phyloP scores from a whole-genome alignment of 2,329 filamentous ascomycete genomes.

The Aureobasidium musti region DNA sequence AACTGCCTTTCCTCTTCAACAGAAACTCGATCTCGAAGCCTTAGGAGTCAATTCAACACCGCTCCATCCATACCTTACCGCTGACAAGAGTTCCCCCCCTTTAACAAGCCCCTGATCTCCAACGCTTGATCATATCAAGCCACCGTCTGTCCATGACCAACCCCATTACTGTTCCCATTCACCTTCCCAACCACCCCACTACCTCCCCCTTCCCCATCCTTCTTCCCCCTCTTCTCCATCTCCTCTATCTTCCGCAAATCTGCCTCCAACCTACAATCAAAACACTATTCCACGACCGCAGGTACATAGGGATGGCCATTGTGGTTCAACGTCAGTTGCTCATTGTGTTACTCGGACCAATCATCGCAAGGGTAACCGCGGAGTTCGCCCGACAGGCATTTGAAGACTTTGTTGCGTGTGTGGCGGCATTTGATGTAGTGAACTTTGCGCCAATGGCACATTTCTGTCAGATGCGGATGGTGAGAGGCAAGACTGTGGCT shows the following conservation, averaged over 20 bases:
- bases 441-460: not conserved
- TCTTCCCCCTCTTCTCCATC: not conserved
- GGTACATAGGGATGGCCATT: not conserved
- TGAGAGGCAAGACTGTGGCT: too few species aligned
- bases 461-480: not conserved
- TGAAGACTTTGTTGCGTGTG: not conserved
- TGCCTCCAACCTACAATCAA: not conserved
- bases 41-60: not conserved
- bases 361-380: not conserved
- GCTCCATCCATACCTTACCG: not conserved
- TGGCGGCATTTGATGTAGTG: not conserved
- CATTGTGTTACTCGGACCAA: not conserved
- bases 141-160: not conserved
- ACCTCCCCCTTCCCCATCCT: not conserved
- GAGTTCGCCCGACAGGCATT: not conserved
- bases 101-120: not conserved
- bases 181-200: not conserved
- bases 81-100: not conserved
- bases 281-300: not conserved
- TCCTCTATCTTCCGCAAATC: not conserved
- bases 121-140: not conserved
- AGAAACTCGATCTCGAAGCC: not conserved
- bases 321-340: not conserved
- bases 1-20: too few species aligned
- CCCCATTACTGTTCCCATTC: not conserved